Base-by-base conservation (phyloP, 2,329 filamentous ascomycete genomes). In the Ceratocystis papillata region DNA sequence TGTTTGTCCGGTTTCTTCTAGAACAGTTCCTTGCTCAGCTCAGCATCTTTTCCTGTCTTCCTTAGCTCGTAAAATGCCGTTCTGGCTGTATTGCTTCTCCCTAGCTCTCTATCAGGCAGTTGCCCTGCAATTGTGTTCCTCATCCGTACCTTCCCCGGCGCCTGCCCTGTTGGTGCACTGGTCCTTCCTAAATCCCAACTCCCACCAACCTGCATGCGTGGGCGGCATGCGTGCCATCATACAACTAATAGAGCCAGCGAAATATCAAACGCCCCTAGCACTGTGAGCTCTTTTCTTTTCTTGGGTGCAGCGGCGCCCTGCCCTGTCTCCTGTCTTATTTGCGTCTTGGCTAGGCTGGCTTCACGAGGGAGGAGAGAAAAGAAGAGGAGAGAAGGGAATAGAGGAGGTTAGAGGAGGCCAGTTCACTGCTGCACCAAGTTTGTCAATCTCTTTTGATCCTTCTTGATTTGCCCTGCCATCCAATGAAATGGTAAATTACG, bases 121-220 rank as follows among this genome's bases (percentile, higher is more conserved):
- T 55, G 50, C 50, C 50, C 20, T 55, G 50, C 1, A 55, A 15
- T 12, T 28, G 12, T 55, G 25, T 55, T 55, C 50, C 12, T 28
- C 20, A 25, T 55, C 50, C 50, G 50, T 55, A 55, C 22, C 50
- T 55, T 55, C 50, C 50, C 50, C 50, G 50, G 50, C 22, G 50
- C 50, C 50, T 55, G 6, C 50, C 50, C 22, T 25, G 50, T 55
- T 25, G 50, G 20, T 17, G 50, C 50, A 55, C 12, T 55, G 50
- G 50, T 28, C 8, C 50, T 28, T 25, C 10, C 37, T 41, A 41
- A 41, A 41, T 41, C 37, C 37, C 37, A 41, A 41, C 37, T 41
- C 37, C 37, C 37, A 41, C 37, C 37, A 41, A 15, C n/a, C 25
- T 55, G 20, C 50, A 25, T 55, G 20, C 50, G 20, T 55, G 12